Conservation (phyloP, 176 grass and related monocot genomes). For the maize (Zea mays) region DNA sequence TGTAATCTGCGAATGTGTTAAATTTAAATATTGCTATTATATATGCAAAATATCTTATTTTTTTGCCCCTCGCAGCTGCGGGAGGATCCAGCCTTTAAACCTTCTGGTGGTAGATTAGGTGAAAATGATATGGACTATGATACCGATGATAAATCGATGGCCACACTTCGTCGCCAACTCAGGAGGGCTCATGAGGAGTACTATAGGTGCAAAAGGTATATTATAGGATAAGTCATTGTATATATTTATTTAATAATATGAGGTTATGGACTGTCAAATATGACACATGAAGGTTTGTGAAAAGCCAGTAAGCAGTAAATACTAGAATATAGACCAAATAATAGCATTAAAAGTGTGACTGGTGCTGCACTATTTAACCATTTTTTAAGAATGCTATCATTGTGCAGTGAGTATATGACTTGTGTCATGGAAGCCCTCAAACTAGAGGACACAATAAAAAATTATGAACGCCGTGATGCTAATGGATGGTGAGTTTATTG, state of each 20-base stretch:
- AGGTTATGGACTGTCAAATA: not conserved
- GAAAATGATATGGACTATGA: conserved; percentile 99
- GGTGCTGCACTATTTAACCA: conserved; percentile 26
- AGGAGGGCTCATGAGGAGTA: conserved; percentile 96
- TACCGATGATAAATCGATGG: conserved; percentile 99
- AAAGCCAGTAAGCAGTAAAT: conserved; percentile 27
- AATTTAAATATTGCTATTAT: conserved; percentile 9
- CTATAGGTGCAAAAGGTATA: conserved; percentile 97
- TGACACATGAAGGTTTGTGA: conserved; percentile 9
- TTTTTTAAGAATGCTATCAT: conserved; percentile 32
- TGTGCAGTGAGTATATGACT: conserved; percentile 91
- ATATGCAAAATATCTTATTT: conserved; percentile 27
- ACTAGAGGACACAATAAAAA: conserved; percentile 97
- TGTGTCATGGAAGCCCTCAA: conserved; percentile 95
- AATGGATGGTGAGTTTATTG: conserved; percentile 88
- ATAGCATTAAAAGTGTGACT: not conserved
- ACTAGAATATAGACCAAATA: not conserved
- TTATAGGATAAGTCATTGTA: conserved; percentile 1
- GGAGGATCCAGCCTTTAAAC: conserved; percentile 94
- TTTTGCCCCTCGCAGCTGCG: conserved; percentile 54
- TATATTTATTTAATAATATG: conserved; percentile 39
- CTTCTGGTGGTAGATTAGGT: conserved; percentile 92
- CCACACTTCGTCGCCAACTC: conserved; percentile 84
- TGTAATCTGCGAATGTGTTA: conserved; percentile 28
- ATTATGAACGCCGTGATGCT: conserved; percentile 79